Evolutionary conservation across 371 early-diverging fungal genomes (phyloP), one percentile per base, ranked within the genome.

Genomic region (Cokeromyces recurvatus): DNA sequence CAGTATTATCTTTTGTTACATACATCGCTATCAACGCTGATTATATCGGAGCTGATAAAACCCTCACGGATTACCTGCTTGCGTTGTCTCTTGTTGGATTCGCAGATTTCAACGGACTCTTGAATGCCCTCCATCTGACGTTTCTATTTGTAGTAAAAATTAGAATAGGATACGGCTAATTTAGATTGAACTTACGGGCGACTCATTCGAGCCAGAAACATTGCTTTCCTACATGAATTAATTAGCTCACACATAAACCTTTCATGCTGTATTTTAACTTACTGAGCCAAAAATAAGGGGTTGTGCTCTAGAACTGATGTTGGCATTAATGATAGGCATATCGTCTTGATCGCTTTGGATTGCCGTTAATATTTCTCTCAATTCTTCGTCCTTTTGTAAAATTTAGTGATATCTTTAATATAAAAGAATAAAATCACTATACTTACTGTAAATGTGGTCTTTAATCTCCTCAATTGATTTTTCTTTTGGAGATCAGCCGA

Each of bases 191-290:
- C 43, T 42, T 27, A 42, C 43, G 29, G 41, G 43, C 43, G 29
- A 42, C 25, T 10, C 29, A 42, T 42, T 29, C 29, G 43, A 42
- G 25, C 43, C 25, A 42, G 31, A 42, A 42, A 29, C 29, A 42
- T 42, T 42, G 43, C 29, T 42, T 16, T 29, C 16, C 43, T 42
- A 25, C 43, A 42, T 42, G 43, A 42, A 42, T 15, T 29, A 42
- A 42, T 42, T 29, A 42, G 43, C 43, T 42, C 29, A 42, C 43
- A 42, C 43, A 29, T 42, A 42, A 42, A 29, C 43, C 31, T 42
- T 42, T 42, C 43, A 42, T 42, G 43, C 25, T 42, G 43, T 42
- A 29, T 42, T 42, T 42, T 42, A 42, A 29, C 43, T 42, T 42
- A 42, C 43, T 24, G 43, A 42, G 43, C 43, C 43, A 42, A 42